A percentile compares a stretch with the other conserved stretches of the same genome.
These are phyloP conservation scores for Lentinula detonsa DNA, from an alignment of 768 basidiomycete genomes.

Conservation along the genomic window DNA sequence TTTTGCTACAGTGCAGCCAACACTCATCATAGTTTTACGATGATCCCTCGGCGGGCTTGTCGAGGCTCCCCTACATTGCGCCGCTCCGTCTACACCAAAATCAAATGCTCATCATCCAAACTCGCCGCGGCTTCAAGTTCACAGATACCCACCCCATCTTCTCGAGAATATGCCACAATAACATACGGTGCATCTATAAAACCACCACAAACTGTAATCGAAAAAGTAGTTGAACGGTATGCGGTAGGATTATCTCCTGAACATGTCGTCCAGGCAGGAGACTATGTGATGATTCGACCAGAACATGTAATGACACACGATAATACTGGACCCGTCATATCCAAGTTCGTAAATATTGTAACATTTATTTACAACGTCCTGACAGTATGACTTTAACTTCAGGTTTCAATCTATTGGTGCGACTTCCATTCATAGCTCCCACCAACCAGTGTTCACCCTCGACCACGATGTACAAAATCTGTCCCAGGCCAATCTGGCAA, in stretches of 20 bases:
- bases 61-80: neutral
- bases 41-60: neutral
- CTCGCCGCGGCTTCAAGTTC: neutral
- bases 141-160: neutral
- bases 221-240: conserved; percentile 97
- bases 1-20: neutral
- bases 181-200: neutral
- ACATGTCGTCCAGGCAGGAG: conserved; percentile 83
- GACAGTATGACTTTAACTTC: neutral
- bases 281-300: conserved; percentile 99
- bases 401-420: conserved; percentile 97
- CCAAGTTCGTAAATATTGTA: conserved; percentile 59
- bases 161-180: neutral
- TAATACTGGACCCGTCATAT: conserved; percentile 96
- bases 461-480: conserved; percentile 99
- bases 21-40: neutral
- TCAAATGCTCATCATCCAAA: neutral
- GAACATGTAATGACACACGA: conserved; percentile 99
- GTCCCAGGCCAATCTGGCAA: conserved; percentile 81
- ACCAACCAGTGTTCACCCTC: conserved; percentile 90
- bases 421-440: conserved; percentile 70
- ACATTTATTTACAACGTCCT: neutral
- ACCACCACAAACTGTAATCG: conserved; percentile 81
- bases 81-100: neutral
- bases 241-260: conserved; percentile 82